phyloP scores from a whole-genome alignment of 2,329 filamentous ascomycete genomes.

The Colletotrichum abscissum region DNA sequence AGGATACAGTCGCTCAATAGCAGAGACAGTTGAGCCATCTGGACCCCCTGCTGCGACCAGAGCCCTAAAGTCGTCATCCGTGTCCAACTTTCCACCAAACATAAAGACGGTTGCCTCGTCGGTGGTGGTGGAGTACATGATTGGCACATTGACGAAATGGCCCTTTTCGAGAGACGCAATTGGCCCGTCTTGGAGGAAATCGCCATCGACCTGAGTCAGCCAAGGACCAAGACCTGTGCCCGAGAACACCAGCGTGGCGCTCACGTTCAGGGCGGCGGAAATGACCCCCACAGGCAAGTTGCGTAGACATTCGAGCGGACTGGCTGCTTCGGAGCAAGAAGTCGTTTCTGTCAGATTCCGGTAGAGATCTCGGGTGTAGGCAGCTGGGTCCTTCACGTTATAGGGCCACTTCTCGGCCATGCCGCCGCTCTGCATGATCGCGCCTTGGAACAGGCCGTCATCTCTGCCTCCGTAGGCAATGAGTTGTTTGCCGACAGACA shows the following conservation, averaged over 20 bases:
- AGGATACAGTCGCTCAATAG: neutral
- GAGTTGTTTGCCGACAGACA: neutral
- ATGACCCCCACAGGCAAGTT: neutral
- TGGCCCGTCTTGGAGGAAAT: neutral
- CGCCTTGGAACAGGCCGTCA: neutral
- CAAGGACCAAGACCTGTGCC: neutral
- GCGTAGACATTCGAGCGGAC: neutral
- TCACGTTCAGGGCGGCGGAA: neutral
- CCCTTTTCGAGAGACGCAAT: neutral
- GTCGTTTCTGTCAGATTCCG: neutral
- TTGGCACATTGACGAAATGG: neutral
- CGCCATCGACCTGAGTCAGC: neutral
- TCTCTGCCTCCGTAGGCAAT: neutral
- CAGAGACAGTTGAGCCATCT: neutral
- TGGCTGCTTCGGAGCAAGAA: neutral
- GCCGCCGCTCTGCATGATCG: neutral
- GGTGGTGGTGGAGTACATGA: neutral
- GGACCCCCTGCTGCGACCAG: neutral
- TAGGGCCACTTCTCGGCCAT: neutral
- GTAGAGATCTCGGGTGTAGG: neutral
- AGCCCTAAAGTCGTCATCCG: neutral
- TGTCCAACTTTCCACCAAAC: neutral
- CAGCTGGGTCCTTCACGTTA: neutral
- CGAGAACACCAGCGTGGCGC: neutral
- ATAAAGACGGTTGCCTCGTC: neutral